Evolutionary conservation across 495 filamentous ascomycete genomes (phyloP), one percentile per base, ranked within the genome.

Genomic region (Penicilliopsis zonata): DNA sequence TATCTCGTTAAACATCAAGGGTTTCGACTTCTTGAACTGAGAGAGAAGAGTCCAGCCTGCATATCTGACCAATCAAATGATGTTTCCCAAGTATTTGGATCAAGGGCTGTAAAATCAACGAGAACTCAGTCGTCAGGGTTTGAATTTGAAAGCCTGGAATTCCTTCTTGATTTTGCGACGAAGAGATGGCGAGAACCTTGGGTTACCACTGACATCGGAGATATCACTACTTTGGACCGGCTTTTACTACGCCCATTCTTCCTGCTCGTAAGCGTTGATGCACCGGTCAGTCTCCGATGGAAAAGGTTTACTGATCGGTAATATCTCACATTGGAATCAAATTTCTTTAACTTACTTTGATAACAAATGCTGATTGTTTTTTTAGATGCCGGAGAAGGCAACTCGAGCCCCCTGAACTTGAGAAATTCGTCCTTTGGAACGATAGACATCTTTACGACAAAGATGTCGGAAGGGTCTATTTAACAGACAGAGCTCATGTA

Each of bases 221-320:
- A 76, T 44, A 75, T 80, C 18, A 37, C 37, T 1, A 67, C 78
- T 5, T 61, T 94, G 2, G 82, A 94, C 40, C 61, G 70, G 8
- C 74, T 95, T 21, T 53, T 72, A 21, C 66, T 77, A 15, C 76
- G 90, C 9, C 90, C 90, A 1, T 94, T 90, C 59, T 98, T 96
- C 59, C 69, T 98, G 31, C 72, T 96, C 10, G 68, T 96, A 37
- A 86, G 81, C 49, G 74, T 98, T 27, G 88, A 96, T 50, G 90
- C 88, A 2, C 90, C 90, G 1, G 65, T 94, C 9, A 75, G 67
- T 35, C 63, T 85, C 15, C 76, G 90, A 34, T 95, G 83, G 82
- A 68, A 72, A 41, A 74, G 88, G 29, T 85, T 71, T 46, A 61
- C 60, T 21, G 55, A 66, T 21, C 63, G 72, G 74, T 76, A 20